Base-by-base conservation (phyloP, 805 yeast species). In the Schwanniomyces sp. region DNA sequence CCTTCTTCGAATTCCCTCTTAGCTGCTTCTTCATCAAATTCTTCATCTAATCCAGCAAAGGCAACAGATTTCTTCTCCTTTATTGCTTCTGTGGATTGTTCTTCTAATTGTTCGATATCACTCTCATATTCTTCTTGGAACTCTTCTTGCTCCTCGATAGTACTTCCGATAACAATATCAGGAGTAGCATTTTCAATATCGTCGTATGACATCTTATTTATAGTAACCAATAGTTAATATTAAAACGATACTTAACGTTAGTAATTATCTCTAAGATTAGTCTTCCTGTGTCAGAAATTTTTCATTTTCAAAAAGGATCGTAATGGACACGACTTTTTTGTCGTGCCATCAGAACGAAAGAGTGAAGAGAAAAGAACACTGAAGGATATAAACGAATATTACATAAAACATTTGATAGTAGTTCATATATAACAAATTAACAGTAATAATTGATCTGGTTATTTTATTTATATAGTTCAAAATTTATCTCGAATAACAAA, bases 1-100 rank as follows among this genome's bases (percentile, higher is more conserved):
- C 98, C 97, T 70, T 90, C 98, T 78, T 89, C 95, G 59, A 94
- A 91, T 67, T 92, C 97, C 63, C 83, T 79, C 61, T 79, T 78
- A 61, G 90, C 85, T 51, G 79, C 81, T 67, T 87, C 96, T 63
- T 86, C 96, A 42, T 78, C 86, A 51, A 78, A 81, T 53, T 82
- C 88, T 40, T 79, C 79, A 48, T 75, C 83, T 43, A 85, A 89
- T 28, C 84, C 67, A 34, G 91, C 91, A 66, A 91, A 91, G 5
- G 94, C 81, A 42, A 92, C 98, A 27, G 85, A 75, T 70, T 91
- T 91, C 72, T 86, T 80, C 39, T 62, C 69, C 46, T 61, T 64
- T 14, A 39, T 46, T 40, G 69, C 79, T 46, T 64, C 76, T 43
- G 69, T 73, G 43, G 64, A 63, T 38, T 55, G 64, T 44, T 70